Evolutionary conservation across 371 early-diverging fungal species (phyloP).

Genomic region (Mucor indicus): DNA sequence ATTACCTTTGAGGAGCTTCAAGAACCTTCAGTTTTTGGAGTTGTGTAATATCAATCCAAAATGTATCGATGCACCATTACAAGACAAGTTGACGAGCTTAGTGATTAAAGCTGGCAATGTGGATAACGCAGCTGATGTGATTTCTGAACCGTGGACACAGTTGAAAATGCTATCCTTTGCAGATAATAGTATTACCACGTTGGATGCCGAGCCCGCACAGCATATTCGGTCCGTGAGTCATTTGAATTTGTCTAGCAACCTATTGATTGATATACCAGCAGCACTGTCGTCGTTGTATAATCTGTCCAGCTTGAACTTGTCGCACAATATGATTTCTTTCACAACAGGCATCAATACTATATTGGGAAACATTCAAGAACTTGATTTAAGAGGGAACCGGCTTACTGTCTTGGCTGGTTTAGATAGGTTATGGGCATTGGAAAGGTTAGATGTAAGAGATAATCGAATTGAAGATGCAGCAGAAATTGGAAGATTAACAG

Average conservation of each 20-base stretch:
- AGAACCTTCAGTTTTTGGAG: slow-evolving; percentile 49
- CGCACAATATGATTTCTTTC: slow-evolving; percentile 63
- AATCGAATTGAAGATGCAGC: slow-evolving; percentile 61
- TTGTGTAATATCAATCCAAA: slow-evolving; percentile 45
- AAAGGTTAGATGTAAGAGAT: slow-evolving; percentile 64
- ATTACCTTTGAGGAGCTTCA: slow-evolving; percentile 40
- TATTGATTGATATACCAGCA: slow-evolving; percentile 60
- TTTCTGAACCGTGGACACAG: slow-evolving; percentile 30
- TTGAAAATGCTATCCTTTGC: slow-evolving; percentile 52
- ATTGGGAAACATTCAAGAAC: slow-evolving; percentile 62
- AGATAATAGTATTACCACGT: slow-evolving; percentile 57
- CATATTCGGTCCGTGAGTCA: slow-evolving; percentile 49
- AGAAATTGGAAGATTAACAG: slow-evolving; percentile 55
- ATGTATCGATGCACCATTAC: slow-evolving; percentile 36
- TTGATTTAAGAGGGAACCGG: slow-evolving; percentile 66
- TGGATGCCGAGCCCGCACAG: slow-evolving; percentile 42
- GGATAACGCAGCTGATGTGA: slow-evolving; percentile 23
- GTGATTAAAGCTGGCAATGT: slow-evolving; percentile 45
- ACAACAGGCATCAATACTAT: slow-evolving; percentile 61
- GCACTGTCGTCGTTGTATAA: slow-evolving; percentile 56
- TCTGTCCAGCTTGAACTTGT: slow-evolving; percentile 58
- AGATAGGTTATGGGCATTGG: slow-evolving; percentile 70
- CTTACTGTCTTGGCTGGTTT: slow-evolving; percentile 63
- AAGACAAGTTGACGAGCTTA: slow-evolving; percentile 37
- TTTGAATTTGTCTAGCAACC: slow-evolving; percentile 64